These are phyloP conservation scores for Rhizomucor pusillus DNA, from an alignment of 371 early-diverging fungal species.

Conservation along the genomic window DNA sequence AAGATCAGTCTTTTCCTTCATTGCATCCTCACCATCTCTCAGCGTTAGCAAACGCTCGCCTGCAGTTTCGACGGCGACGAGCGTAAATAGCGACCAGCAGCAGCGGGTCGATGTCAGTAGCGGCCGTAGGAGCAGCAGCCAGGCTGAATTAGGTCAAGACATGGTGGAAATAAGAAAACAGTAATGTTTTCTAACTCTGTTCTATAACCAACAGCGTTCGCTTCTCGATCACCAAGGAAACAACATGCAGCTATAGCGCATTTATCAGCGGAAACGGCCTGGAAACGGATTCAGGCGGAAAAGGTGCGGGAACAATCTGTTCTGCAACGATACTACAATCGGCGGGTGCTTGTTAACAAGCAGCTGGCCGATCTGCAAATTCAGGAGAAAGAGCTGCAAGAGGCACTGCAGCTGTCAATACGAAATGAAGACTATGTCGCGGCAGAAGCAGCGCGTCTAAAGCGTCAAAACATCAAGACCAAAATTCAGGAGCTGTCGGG, in stretches of 20 bases:
- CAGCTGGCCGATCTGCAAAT: conserved; percentile 12
- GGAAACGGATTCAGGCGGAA: conserved; percentile 20
- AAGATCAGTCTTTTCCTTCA: no score
- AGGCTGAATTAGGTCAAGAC: no score
- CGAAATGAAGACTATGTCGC: conserved; percentile 3
- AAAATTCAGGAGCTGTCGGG: conserved; percentile 1
- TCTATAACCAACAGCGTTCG: no score
- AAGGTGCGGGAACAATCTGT: conserved; percentile 10
- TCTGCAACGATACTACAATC: conserved; percentile 15
- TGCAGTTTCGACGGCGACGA: no score
- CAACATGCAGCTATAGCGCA: conserved; percentile 2
- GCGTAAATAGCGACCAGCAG: no score
- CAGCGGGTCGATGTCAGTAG: no score
- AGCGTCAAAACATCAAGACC: conserved; percentile 10
- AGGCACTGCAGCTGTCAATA: background rate
- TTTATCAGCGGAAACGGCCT: conserved; percentile 18
- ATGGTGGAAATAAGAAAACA: no score
- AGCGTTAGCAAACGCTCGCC: no score
- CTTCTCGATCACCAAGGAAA: background rate
- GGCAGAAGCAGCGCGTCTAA: conserved; percentile 6
- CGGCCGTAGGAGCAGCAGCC: no score
- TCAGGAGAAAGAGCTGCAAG: background rate
- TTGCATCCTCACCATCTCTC: no score
- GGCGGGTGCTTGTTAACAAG: conserved; percentile 8
- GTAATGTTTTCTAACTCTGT: no score